Conservation (phyloP, 228 moss, liverwort and hornwort genomes). For the Sphagnum fallax region DNA sequence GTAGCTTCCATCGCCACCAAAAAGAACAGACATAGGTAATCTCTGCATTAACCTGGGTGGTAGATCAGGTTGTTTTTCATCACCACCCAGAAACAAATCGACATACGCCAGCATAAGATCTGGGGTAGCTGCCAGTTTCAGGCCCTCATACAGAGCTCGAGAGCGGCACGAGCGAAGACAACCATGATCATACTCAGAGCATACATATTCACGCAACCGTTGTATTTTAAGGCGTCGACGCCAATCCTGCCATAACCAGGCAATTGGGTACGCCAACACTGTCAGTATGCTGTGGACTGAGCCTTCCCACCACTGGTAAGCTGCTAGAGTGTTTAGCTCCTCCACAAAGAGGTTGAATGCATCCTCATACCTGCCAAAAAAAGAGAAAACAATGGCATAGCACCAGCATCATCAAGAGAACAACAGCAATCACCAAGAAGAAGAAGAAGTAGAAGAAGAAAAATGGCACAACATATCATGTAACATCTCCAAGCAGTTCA, state of each 20-base stretch:
- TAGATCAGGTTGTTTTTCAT: conserved; percentile 86
- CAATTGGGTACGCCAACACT: conserved; percentile 81
- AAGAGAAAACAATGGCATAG: no score
- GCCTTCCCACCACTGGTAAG: conserved; percentile 99
- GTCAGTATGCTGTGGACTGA: conserved; percentile 94
- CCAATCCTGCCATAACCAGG: conserved; percentile 99
- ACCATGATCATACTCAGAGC: conserved; percentile 97
- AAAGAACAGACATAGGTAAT: conserved; percentile 85
- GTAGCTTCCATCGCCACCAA: conserved; percentile 91
- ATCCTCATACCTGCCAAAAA: conserved; percentile 76
- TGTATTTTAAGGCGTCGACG: conserved; percentile 88
- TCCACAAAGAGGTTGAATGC: conserved; percentile 94
- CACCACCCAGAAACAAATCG: conserved; percentile 95
- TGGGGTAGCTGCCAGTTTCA: conserved; percentile 95
- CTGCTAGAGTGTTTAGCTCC: conserved; percentile 84
- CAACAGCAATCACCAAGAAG: no score
- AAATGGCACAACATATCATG: no score
- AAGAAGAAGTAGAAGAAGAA: no score
- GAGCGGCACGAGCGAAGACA: conserved; percentile 97
- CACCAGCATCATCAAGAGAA: no score
- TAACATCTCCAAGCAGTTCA: no score
- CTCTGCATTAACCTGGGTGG: conserved; percentile 85
- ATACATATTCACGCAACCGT: conserved; percentile 84
- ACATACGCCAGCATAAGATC: conserved; percentile 95
- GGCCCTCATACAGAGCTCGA: conserved; percentile 93